These are phyloP conservation scores for Cladophialophora psammophila DNA, from an alignment of 2,329 filamentous ascomycete species.

Conservation along the genomic window DNA sequence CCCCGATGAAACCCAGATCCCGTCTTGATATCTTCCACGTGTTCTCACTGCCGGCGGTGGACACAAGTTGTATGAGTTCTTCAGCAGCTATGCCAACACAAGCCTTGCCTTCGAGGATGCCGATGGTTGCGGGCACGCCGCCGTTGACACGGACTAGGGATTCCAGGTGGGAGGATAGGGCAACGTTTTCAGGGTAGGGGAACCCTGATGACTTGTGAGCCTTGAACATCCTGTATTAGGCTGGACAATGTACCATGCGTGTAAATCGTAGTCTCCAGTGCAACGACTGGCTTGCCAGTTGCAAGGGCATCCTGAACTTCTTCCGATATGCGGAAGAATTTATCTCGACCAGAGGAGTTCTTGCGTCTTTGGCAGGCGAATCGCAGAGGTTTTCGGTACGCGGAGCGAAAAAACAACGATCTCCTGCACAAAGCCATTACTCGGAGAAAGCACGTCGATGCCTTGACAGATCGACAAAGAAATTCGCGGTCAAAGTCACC, in stretches of 20 bases:
- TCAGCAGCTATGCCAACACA: constrained; percentile 76
- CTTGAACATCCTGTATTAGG: constrained; percentile 8
- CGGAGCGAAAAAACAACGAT: not conserved
- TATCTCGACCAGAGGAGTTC: constrained; percentile 29
- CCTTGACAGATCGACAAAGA: not conserved
- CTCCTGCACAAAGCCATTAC: constrained; percentile 16
- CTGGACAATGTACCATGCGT: constrained; percentile 73
- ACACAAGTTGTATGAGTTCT: constrained; percentile 74
- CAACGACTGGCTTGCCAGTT: constrained; percentile 81
- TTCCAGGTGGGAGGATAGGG: constrained; percentile 81
- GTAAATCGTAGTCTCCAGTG: constrained; percentile 95
- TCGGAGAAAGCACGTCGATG: not conserved
- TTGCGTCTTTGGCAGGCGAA: constrained; percentile 8
- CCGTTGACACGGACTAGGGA: constrained; percentile 81
- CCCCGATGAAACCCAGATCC: constrained; percentile 82
- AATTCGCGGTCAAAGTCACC: not conserved
- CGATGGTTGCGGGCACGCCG: constrained; percentile 87
- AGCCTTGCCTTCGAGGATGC: constrained; percentile 82
- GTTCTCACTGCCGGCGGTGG: constrained; percentile 68
- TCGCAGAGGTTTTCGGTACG: not conserved
- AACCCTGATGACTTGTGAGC: constrained; percentile 59
- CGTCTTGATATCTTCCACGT: constrained; percentile 86
- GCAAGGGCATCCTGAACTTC: constrained; percentile 81
- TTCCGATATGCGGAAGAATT: constrained; percentile 74
- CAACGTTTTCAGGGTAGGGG: constrained; percentile 74